These are phyloP conservation scores for Fusarium nematophilum DNA, from an alignment of 2,329 filamentous ascomycete species.

Conservation along the genomic window DNA sequence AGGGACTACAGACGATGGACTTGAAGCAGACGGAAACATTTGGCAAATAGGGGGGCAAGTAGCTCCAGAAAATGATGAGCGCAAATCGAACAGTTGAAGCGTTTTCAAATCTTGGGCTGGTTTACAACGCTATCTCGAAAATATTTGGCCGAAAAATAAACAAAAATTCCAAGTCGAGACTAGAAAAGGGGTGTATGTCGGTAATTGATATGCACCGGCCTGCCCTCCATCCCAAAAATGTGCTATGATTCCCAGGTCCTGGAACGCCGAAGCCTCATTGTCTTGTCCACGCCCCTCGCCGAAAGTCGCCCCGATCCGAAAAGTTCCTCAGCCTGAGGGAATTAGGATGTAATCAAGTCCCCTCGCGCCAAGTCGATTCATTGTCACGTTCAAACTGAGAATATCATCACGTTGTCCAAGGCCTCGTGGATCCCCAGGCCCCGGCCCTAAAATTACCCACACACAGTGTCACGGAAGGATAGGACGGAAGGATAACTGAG, in stretches of 20 bases:
- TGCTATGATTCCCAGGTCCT: conserved; percentile 33
- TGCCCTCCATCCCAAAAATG: conserved; percentile 36
- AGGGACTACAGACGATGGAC: not conserved
- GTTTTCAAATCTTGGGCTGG: conserved; percentile 32
- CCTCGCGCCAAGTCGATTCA: conserved; percentile 14
- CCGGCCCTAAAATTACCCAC: conserved; percentile 6
- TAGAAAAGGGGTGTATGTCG: conserved; percentile 30
- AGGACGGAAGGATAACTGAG: conserved; percentile 10
- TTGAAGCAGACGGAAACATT: not conserved
- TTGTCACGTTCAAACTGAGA: conserved; percentile 26
- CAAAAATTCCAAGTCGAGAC: conserved; percentile 29
- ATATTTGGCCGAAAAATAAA: conserved; percentile 38
- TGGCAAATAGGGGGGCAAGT: not conserved
- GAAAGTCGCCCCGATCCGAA: conserved; percentile 5
- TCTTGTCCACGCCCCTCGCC: conserved; percentile 30
- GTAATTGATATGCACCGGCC: conserved; percentile 37
- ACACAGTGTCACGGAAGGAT: conserved; percentile 15
- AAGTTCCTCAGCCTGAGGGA: conserved; percentile 15
- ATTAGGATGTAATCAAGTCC: conserved; percentile 4
- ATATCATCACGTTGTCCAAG: conserved; percentile 25
- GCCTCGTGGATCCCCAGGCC: conserved; percentile 16
- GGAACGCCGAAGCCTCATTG: conserved; percentile 43
- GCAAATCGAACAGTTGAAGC: conserved; percentile 19
- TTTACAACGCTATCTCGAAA: conserved; percentile 43
- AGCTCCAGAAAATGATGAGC: not conserved